phyloP scores from a whole-genome alignment of 2,329 filamentous ascomycete genomes.

The Cladosporium colombiae region DNA sequence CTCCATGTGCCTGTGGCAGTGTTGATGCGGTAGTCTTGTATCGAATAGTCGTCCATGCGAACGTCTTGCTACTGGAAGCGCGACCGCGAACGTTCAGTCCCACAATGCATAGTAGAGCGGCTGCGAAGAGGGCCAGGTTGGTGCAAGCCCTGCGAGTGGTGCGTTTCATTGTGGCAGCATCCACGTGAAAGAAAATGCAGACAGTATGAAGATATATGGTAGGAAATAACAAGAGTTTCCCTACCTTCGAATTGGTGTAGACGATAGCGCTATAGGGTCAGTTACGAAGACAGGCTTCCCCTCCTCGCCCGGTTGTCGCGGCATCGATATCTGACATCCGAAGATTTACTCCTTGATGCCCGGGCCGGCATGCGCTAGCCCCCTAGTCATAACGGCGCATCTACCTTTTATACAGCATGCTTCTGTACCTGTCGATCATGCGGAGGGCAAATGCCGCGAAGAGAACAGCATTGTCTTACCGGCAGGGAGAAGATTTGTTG shows the following conservation, averaged over 20 bases:
- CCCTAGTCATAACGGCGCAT: neutral
- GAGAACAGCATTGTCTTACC: neutral
- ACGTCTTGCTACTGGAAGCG: slow-evolving; percentile 35
- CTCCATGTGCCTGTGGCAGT: slow-evolving; percentile 40
- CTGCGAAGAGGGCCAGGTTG: slow-evolving; percentile 40
- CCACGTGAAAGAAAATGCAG: neutral
- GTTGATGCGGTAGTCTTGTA: slow-evolving; percentile 43
- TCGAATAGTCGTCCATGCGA: slow-evolving; percentile 47
- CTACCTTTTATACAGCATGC: neutral
- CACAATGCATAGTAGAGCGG: slow-evolving; percentile 40
- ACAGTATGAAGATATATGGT: neutral
- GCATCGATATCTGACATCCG: slow-evolving; percentile 6
- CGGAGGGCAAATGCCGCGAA: neutral
- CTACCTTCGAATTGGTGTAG: neutral
- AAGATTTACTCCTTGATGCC: neutral
- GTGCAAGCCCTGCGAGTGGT: slow-evolving; percentile 39
- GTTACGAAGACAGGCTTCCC: neutral
- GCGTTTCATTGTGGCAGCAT: slow-evolving; percentile 37
- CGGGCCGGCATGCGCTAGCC: slow-evolving; percentile 10
- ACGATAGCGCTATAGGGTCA: neutral
- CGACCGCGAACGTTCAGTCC: slow-evolving; percentile 39
- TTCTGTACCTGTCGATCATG: neutral
- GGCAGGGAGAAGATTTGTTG: neutral
- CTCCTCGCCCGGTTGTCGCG: neutral
- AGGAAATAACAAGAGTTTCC: neutral